phyloP scores from a whole-genome alignment of 805 yeast species.

The Candida manassasensis region DNA sequence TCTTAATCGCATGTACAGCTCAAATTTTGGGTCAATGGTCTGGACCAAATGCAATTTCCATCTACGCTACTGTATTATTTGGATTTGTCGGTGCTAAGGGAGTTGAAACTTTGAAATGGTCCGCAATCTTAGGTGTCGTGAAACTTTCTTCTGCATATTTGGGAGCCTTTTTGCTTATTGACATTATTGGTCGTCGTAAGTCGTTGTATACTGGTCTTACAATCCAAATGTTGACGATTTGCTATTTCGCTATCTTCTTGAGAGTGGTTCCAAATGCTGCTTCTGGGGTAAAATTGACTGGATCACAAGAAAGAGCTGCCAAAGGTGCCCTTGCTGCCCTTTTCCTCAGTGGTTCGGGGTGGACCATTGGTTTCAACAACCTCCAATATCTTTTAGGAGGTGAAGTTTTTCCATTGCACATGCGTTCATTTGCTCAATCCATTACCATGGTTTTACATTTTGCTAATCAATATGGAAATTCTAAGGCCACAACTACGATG shows the following conservation, averaged over 20 bases:
- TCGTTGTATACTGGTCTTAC: constrained; percentile 44
- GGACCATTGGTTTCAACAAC: constrained; percentile 56
- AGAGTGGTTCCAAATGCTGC: constrained; percentile 41
- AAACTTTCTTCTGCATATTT: constrained; percentile 44
- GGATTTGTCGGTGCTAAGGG: constrained; percentile 41
- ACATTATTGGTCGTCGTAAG: constrained; percentile 45
- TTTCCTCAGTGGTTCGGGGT: constrained; percentile 46
- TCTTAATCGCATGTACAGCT: constrained; percentile 33
- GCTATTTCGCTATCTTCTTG: constrained; percentile 45
- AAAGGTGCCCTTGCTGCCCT: constrained; percentile 46
- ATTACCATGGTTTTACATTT: constrained; percentile 50
- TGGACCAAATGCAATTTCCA: constrained; percentile 50
- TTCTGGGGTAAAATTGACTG: constrained; percentile 20
- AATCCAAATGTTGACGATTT: constrained; percentile 37
- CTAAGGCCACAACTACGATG: constrained; percentile 49
- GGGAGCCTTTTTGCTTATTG: constrained; percentile 49
- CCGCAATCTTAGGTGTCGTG: constrained; percentile 48
- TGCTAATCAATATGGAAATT: constrained; percentile 50
- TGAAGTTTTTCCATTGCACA: constrained; percentile 48
- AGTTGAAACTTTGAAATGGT: constrained; percentile 38
- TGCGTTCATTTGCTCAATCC: constrained; percentile 45
- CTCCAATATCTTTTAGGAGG: constrained; percentile 49
- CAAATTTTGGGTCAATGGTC: constrained; percentile 54
- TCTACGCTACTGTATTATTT: constrained; percentile 49
- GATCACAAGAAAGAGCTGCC: constrained; percentile 34